Evolutionary conservation across 495 filamentous ascomycete genomes (phyloP), one percentile per base, ranked within the genome.

Genomic region (Neurospora intermedia): DNA sequence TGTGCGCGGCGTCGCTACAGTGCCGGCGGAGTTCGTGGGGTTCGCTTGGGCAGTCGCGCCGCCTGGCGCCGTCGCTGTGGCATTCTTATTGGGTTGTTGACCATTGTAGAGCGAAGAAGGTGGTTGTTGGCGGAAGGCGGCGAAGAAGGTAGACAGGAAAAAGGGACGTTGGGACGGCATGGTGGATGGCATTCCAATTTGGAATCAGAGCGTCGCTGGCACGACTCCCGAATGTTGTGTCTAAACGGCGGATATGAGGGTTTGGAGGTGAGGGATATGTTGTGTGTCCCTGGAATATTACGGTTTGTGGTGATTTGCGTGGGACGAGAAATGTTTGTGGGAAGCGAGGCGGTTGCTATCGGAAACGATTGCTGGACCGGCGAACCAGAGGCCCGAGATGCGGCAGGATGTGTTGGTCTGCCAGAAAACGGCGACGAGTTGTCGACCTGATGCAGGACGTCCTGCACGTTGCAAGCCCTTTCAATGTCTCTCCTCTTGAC

Each of bases 161-260:
- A 94, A 95, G 72, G 93, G 91, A 46, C 92, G 86, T 84, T 95
- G 93, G 73, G 91, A 93, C 1, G 91, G 85, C 88, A 91, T 91
- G 69, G 71, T 86, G 72, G 35, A 27, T 38, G 39, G 48, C 62
- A 73, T 75, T 40, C 54, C 15, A 66, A 66, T 66, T 66, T 15
- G 54, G 27, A 18, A 35, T 27, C 54, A 66, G 27, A 18, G 2
- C 6, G 27, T 7, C 31, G 27, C 54, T 66, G 54, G 27, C 16
- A 66, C 54, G 54, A 66, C 54, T 35, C 15, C 54, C 35, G 54
- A 10, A 66, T 18, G 54, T 18, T 66, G 54, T 62, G 54, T 62
- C 13, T 62, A 35, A 16, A 27, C 54, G 54, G 27, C 54, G 54
- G 54, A 1, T 62, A 35, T 16, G 13, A 62, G 54, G 54, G 13